These are phyloP conservation scores for Carex littledalei DNA, from an alignment of 176 grass and related monocot species.

Conservation along the genomic window DNA sequence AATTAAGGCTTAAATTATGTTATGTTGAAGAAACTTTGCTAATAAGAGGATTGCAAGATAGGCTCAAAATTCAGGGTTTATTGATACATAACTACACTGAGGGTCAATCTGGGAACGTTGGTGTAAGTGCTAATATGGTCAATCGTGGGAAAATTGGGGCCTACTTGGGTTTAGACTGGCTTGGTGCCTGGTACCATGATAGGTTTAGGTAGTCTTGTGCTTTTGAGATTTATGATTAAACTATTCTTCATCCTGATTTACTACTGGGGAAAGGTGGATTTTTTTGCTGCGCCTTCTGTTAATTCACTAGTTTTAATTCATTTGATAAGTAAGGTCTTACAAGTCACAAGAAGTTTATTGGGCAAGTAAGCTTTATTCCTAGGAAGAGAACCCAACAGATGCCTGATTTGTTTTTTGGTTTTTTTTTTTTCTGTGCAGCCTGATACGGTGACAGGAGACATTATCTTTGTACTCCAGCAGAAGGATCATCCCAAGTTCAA, in stretches of 20 bases:
- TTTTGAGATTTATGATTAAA: neutral
- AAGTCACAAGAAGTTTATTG: neutral
- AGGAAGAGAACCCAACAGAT: neutral
- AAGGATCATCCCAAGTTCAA: conserved; percentile 94
- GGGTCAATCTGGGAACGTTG: neutral
- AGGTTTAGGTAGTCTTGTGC: neutral
- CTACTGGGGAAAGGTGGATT: neutral
- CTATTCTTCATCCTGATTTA: too few species aligned
- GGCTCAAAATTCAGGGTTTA: conserved; percentile 4
- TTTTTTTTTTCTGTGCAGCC: conserved; percentile 37
- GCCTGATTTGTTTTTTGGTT: neutral
- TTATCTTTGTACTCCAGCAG: conserved; percentile 83
- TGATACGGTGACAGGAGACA: conserved; percentile 89
- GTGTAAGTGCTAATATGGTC: neutral
- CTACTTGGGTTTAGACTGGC: neutral
- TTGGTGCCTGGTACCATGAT: neutral
- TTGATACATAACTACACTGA: neutral
- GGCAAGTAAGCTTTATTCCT: neutral
- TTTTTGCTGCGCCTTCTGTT: neutral
- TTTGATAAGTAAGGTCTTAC: neutral
- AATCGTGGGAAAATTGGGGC: neutral
- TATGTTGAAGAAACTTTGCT: conserved; percentile 43
- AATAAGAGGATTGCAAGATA: conserved; percentile 66
- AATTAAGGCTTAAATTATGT: neutral
- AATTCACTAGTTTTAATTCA: neutral